Evolutionary conservation across 768 basidiomycete genomes (phyloP), one percentile per base, ranked within the genome.

Genomic region (Suillus alpinus): DNA sequence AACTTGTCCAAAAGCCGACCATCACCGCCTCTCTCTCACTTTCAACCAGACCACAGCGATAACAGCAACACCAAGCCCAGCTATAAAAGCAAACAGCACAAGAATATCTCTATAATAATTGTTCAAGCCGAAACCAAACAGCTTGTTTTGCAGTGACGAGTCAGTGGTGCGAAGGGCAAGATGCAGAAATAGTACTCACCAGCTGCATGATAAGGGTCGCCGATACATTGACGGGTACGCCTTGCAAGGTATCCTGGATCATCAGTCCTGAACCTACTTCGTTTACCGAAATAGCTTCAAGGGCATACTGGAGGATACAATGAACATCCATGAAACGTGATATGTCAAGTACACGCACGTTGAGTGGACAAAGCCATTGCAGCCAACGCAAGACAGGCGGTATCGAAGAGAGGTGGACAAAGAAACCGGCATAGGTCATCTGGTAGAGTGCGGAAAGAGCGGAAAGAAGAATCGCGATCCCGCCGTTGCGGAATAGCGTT

Each of bases 371-470:
- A 60, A 95, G 66, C 89, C 93, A 98, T 69, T 95, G 89, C 57
- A 98, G 78, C 95, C 95, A 98, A 16, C 95, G 83, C 1, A 98
- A 81, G 2, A 95, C 93, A 2, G 92, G 91, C 4, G 95, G 94
- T 61, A 98, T 96, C 61, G 82, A 79, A 62, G 77, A 74, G 59
- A 96, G 81, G 71, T 96, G 92, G 57, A 96, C 92, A 71, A 97
- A 97, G 80, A 96, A 98, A 14, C 93, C 93, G 1, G 93, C 92
- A 65, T 82, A 93, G 0, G 91, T 93, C 90, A 92, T 91, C 69
- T 92, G 89, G 72, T 88, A 91, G 12, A 92, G 77, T 3, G 86
- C 88, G 0, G 84, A 78, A 23, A 92, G 80, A 9, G 91, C 91
- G 0, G 92, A 93, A 40, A 96, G 72, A 3, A 98, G 83, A 69